Evolutionary conservation across 495 filamentous ascomycete species (phyloP), one percentile per base, ranked within the genome.

Genomic region (Echria macrotheca): DNA sequence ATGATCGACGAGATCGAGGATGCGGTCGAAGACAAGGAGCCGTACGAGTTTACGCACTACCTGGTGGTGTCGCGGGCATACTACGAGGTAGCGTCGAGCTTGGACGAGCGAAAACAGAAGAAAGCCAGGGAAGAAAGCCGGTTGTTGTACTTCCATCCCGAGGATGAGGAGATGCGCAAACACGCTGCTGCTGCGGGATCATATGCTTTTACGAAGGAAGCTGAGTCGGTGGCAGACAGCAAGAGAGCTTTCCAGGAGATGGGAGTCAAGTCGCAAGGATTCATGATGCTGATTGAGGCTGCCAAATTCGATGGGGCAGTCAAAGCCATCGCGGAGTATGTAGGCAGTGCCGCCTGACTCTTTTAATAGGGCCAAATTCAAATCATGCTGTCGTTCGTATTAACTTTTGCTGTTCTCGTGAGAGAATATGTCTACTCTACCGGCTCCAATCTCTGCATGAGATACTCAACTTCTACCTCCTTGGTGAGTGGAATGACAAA

Each of bases 401-500:
- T 37, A 44, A 44, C 45, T 35, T 46, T 19, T 28, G n/a, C 23
- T 45, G 12, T 11, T 26, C 17, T 49, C 12, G 7, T 31, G 28
- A 31, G 28, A 31, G 7, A 12, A 12, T 31, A 31, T 12, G 7
- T 31, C 12, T 31, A 31, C 28, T 31, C 28, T 6, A 12, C 28
- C 12, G 28, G 28, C 35, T 84, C 80, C 25, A 99, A 74, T 47
- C 93, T 79, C 66, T 96, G 88, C 85, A 97, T 94, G 33, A 99
- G 74, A 58, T 99, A 99, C 59, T 97, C 91, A 15, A 97, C 87
- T 72, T 99, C 94, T 23, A 99, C 91, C 52, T 90, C 83, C 67
- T 97, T 99, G 21, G 94, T 99, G 62, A 97, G 67, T 2, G 94
- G 94, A 49, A 99, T 99, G 45, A 99, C 90, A 66, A 84, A 88